Evolutionary conservation across 169 alveolate genomes (phyloP), one percentile per base, ranked within the genome.

Genomic region (Hepatocystis sp.): DNA sequence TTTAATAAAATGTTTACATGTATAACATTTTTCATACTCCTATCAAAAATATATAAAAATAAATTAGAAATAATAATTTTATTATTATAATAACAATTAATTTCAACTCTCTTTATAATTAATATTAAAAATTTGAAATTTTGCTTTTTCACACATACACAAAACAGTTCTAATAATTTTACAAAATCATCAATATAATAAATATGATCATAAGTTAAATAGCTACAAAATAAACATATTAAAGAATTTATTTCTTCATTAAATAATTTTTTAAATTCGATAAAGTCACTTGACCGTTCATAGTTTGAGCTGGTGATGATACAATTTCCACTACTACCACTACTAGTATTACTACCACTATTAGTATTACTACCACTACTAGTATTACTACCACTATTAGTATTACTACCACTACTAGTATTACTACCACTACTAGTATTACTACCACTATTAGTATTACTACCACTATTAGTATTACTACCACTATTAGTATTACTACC

Each of bases 101-200:
- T 51, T 5, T 81, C 52, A 15, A 81, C 27, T 27, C 56, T 7
- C 2, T 60, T 81, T 11, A 63, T 25, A 7, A 81, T 25, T 11
- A 81, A 11, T 2, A 63, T 15, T 11, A 61, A 81, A 49, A 30
- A 63, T 23, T 21, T 49, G 4, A 67, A 67, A 27, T 63, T 55
- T 21, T 19, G 8, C 10, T 81, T 67, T 7, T 63, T 67, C 23
- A 51, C 23, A 51, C 71, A 49, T 1, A 49, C 27, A 30, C 84
- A 1, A 51, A 60, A 81, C 4, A 81, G 51, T 40, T 81, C 89
- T 44, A 81, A 42, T 39, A 81, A 34, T 11, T 52, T 49, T 40
- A 63, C n/a, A 49, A 81, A 63, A 47, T 60, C 89, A 34, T 63
- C 89, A 10, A 81, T 30, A 49, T 81, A 81, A 53, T 47, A 51